A percentile compares a stretch with the other conserved stretches of the same genome.
These are phyloP conservation scores for Phytophthora sp. DNA, from an alignment of 352 stramenopile species.

Conservation along the genomic window DNA sequence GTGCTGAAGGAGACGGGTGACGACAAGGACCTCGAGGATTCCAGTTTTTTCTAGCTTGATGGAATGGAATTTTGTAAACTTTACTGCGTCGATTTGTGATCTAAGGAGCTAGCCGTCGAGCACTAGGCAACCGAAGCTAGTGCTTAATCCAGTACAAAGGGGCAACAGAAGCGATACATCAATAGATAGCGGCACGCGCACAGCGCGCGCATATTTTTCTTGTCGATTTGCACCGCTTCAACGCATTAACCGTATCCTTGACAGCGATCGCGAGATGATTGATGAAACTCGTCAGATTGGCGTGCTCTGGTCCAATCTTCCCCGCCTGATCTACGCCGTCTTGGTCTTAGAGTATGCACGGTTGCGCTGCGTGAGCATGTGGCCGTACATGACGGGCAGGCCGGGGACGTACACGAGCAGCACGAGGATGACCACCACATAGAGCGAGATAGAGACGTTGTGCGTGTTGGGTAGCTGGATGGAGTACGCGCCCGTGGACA, in stretches of 20 bases:
- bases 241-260: constrained; percentile 8
- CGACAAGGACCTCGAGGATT: constrained; percentile 36
- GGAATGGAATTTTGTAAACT: constrained; percentile 33
- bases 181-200: constrained; percentile 32
- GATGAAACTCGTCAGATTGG: not conserved
- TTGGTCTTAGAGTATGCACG: constrained; percentile 84
- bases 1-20: constrained; percentile 60
- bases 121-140: constrained; percentile 15
- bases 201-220: constrained; percentile 29
- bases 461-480: constrained; percentile 80
- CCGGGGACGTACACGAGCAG: constrained; percentile 79
- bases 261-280: constrained; percentile 5
- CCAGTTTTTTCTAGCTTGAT: constrained; percentile 34
- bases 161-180: constrained; percentile 32
- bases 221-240: constrained; percentile 22
- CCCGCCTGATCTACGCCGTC: constrained; percentile 49
- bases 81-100: constrained; percentile 30
- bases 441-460: constrained; percentile 80
- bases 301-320: no score
- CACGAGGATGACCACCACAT: constrained; percentile 71
- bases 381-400: constrained; percentile 83
- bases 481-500: constrained; percentile 67
- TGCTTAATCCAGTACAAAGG: constrained; percentile 14
- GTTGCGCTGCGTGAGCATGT: constrained; percentile 89
- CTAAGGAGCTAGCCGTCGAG: constrained; percentile 12